A percentile compares a stretch with the other conserved stretches of the same genome.
Evolutionary conservation across 257 asterid species (phyloP).

Genomic region (Salvia splendens): DNA sequence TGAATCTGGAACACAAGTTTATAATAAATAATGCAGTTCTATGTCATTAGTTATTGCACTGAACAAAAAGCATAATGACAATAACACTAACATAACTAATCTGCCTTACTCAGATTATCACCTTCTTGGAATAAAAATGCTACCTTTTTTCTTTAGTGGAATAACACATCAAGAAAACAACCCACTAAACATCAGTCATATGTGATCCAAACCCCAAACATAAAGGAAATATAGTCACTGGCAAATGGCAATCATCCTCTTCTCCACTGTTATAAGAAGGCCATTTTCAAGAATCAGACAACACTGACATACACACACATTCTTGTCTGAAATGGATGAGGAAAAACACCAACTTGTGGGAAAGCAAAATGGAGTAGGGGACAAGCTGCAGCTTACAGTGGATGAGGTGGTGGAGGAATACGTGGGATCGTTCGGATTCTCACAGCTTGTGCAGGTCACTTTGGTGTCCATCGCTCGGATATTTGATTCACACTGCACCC

Average conservation of each 20-base stretch:
- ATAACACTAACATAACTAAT: not conserved
- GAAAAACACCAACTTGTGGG: constrained; percentile 39
- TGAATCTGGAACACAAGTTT: constrained; percentile 3
- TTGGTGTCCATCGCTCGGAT: constrained; percentile 62
- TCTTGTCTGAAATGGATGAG: constrained; percentile 43
- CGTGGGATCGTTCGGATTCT: constrained; percentile 63
- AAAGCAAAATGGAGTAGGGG: constrained; percentile 2
- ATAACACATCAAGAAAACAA: constrained; percentile 40
- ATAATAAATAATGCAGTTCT: not conserved
- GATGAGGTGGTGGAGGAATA: constrained; percentile 62
- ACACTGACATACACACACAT: not conserved
- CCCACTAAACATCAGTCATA: constrained; percentile 31
- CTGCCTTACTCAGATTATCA: constrained; percentile 50
- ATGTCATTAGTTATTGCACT: constrained; percentile 14
- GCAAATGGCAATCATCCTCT: not conserved
- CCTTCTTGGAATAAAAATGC: constrained; percentile 27
- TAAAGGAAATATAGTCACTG: not conserved
- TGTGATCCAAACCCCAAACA: constrained; percentile 31
- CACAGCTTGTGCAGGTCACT: constrained; percentile 58
- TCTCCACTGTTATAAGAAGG: constrained; percentile 8
- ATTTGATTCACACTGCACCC: constrained; percentile 57
- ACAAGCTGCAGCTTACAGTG: constrained; percentile 49
- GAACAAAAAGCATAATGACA: constrained; percentile 8
- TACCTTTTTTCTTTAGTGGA: constrained; percentile 33
- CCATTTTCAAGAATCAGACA: constrained; percentile 11